Conservation (phyloP, 805 yeast species). For the Candida boleticola region DNA sequence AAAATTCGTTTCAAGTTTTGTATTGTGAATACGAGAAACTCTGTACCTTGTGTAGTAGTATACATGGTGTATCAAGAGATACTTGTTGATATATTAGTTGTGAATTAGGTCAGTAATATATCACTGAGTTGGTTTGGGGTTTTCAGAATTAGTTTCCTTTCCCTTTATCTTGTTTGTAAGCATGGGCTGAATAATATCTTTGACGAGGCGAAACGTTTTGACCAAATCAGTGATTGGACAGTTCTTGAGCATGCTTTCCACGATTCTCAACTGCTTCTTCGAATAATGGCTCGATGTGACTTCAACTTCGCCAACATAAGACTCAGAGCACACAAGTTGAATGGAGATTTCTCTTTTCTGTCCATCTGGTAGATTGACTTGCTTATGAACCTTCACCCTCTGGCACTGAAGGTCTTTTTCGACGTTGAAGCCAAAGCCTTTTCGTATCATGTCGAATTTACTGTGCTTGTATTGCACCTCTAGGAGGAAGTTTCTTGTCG, state of each 20-base stretch:
- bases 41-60: too few species aligned
- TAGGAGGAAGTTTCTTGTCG: conserved; percentile 21
- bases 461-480: conserved; percentile 32
- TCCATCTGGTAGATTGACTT: background rate
- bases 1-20: too few species aligned
- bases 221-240: conserved; percentile 14
- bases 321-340: conserved; percentile 20
- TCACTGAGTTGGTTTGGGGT: too few species aligned
- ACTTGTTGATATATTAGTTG: too few species aligned
- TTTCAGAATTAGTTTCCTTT: too few species aligned
- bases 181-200: background rate
- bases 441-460: conserved; percentile 17
- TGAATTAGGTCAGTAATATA: too few species aligned
- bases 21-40: too few species aligned
- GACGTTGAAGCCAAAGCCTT: conserved; percentile 11
- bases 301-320: conserved; percentile 14
- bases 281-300: conserved; percentile 1
- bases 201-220: conserved; percentile 15
- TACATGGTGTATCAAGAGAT: too few species aligned
- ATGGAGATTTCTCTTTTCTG: conserved; percentile 9
- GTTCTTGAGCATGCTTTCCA: conserved; percentile 13
- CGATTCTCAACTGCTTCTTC: conserved; percentile 4
- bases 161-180: background rate
- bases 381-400: conserved; percentile 12
- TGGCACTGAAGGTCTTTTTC: conserved; percentile 27